Evolutionary conservation across 495 filamentous ascomycete species (phyloP).

Genomic region (Penicillium coprophilum): DNA sequence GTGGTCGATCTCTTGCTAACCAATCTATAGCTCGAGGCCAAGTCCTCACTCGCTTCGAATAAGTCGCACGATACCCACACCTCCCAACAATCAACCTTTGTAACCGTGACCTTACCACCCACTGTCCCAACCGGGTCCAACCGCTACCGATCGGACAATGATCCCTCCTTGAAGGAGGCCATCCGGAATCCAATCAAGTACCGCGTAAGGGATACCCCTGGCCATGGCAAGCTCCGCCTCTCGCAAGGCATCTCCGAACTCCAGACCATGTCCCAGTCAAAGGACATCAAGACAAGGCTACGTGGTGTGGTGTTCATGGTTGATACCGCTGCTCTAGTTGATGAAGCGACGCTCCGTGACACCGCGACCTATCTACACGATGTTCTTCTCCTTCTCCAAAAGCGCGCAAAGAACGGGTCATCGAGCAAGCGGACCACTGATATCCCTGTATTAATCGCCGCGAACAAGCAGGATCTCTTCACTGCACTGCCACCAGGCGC

Average conservation of each 20-base stretch:
- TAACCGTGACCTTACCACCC: slow-evolving; percentile 70
- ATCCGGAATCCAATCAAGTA: slow-evolving; percentile 75
- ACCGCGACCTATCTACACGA: slow-evolving; percentile 84
- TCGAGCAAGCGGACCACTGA: slow-evolving; percentile 59
- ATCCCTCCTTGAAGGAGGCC: slow-evolving; percentile 62
- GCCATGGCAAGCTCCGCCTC: slow-evolving; percentile 86
- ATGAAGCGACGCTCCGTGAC: slow-evolving; percentile 55
- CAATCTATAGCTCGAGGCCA: slow-evolving; percentile 47
- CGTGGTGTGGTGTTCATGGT: slow-evolving; percentile 84
- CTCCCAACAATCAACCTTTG: slow-evolving; percentile 70
- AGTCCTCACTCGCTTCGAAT: slow-evolving; percentile 34
- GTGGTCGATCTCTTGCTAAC: neutral
- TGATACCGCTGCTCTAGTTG: slow-evolving; percentile 74
- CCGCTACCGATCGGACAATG: slow-evolving; percentile 67
- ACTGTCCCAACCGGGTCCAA: slow-evolving; percentile 61
- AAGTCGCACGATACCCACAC: slow-evolving; percentile 64
- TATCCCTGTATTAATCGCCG: slow-evolving; percentile 77
- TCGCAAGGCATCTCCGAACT: slow-evolving; percentile 46
- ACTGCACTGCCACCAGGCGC: slow-evolving; percentile 81
- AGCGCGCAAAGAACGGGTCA: slow-evolving; percentile 55
- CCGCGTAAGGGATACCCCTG: slow-evolving; percentile 82
- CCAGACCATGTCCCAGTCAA: slow-evolving; percentile 42
- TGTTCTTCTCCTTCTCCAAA: slow-evolving; percentile 76
- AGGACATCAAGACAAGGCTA: slow-evolving; percentile 53
- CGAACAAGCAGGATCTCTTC: slow-evolving; percentile 95